Evolutionary conservation across 2,329 filamentous ascomycete genomes (phyloP), one percentile per base, ranked within the genome.

Genomic region (Ophiostoma pallidulum): DNA sequence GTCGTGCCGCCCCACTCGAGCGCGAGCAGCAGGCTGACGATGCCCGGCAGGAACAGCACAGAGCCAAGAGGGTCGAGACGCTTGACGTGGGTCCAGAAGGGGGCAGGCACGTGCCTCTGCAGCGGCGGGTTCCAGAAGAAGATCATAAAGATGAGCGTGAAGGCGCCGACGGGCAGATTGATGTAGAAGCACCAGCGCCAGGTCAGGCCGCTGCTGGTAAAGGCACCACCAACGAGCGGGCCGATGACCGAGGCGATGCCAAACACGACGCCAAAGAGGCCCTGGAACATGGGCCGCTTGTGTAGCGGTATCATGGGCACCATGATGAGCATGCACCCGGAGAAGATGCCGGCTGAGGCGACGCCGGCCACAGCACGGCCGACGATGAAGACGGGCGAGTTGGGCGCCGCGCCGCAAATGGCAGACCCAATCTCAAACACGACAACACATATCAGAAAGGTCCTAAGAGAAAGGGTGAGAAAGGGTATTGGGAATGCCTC

Each of bases 161-260:
- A 61, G 22, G 64, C 72, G 18, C 75, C 75, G 45, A 78, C 66
- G 8, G 75, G 75, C 14, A 78, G 66, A 51, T 78, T 78, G 57
- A 78, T 72, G 56, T 73, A 78, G 55, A 78, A 78, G 56, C 75
- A 78, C 75, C 75, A 74, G 61, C 70, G 66, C 75, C 75, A 78
- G 10, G 66, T 67, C 12, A 66, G 63, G 6, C 59, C 59, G 29
- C 68, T 63, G 2, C 73, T 74, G 2, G 75, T 74, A 47, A 78
- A 73, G 3, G 65, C 75, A 24, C 75, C 74, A 4, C 75, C 75
- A 6, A 78, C 60, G 6, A 78, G 62, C 9, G 75, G 75, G 0
- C 75, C 75, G 36, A 71, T 59, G 16, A 77, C 71, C 1, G 73
- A 75, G 3, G 74, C 67, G 13, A 77, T 55, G n/a, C 74, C 75